Conservation (phyloP, 257 asterid species). For the Jaltomata sinuosa region DNA sequence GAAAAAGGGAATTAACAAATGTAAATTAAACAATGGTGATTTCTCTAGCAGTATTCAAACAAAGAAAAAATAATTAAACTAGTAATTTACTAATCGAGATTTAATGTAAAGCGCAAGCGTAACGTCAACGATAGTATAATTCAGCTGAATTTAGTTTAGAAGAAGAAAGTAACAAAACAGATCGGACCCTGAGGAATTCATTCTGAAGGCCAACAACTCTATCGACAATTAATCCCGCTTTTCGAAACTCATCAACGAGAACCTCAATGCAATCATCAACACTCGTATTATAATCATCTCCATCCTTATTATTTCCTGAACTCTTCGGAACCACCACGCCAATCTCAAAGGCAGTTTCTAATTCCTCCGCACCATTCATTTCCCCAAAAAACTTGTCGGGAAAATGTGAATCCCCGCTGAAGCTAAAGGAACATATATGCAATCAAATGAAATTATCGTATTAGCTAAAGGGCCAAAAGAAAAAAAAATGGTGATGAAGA, state of each 20-base stretch:
- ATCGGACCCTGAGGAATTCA: conserved; percentile 76
- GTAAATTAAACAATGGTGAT: neutral
- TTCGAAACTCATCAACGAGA: conserved; percentile 56
- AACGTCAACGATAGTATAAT: neutral
- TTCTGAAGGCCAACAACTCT: conserved; percentile 71
- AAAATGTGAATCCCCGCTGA: neutral
- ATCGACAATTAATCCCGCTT: conserved; percentile 62
- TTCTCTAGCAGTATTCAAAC: neutral
- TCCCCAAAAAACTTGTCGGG: neutral
- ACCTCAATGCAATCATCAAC: conserved; percentile 46
- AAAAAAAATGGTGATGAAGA: neutral
- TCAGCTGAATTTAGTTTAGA: neutral
- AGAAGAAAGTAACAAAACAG: neutral
- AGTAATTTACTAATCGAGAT: neutral
- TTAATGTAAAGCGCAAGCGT: neutral
- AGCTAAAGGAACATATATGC: neutral
- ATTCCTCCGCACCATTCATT: conserved; percentile 48
- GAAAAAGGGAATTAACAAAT: neutral
- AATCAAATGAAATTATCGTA: neutral
- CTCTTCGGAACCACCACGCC: conserved; percentile 63
- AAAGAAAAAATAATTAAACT: neutral
- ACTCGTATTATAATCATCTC: conserved; percentile 1
- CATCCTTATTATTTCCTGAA: conserved; percentile 11
- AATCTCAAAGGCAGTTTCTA: conserved; percentile 53
- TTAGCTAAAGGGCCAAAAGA: neutral